These are phyloP conservation scores for Bacidia rubella DNA, from an alignment of 495 filamentous ascomycete genomes.

Conservation along the genomic window DNA sequence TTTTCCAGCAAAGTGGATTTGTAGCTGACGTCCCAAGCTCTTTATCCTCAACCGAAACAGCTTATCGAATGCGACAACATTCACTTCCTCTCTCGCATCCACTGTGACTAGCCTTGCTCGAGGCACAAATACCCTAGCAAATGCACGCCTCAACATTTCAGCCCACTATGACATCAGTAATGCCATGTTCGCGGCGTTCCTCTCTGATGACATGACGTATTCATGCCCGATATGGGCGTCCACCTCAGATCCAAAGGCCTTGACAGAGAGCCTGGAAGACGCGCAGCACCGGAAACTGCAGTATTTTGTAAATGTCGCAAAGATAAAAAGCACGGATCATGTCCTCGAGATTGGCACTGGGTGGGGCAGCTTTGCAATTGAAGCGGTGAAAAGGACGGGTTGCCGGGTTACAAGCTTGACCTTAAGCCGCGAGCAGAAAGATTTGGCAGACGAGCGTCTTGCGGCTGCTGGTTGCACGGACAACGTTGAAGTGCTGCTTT, in stretches of 20 bases:
- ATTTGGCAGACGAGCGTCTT: slow-evolving; percentile 44
- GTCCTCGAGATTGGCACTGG: slow-evolving; percentile 58
- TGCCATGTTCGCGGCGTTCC: slow-evolving; percentile 57
- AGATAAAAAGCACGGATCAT: slow-evolving; percentile 47
- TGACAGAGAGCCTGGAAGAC: slow-evolving; percentile 41
- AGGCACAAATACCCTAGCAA: slow-evolving; percentile 48
- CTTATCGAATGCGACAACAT: slow-evolving; percentile 42
- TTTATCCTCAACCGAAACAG: slow-evolving; percentile 49
- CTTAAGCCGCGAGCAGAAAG: slow-evolving; percentile 47
- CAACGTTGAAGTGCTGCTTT: slow-evolving; percentile 41
- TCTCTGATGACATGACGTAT: slow-evolving; percentile 65
- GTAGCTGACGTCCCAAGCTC: slow-evolving; percentile 27
- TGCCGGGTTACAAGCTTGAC: slow-evolving; percentile 52
- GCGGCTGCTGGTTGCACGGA: slow-evolving; percentile 35
- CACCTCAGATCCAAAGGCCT: slow-evolving; percentile 19
- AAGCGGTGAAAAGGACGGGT: slow-evolving; percentile 42
- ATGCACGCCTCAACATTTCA: slow-evolving; percentile 48
- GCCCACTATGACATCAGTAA: slow-evolving; percentile 70
- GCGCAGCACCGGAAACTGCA: slow-evolving; percentile 53
- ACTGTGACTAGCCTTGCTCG: slow-evolving; percentile 38
- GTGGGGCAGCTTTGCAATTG: slow-evolving; percentile 55
- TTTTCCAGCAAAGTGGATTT: slow-evolving; percentile 2
- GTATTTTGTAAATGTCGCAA: slow-evolving; percentile 44
- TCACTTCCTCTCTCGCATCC: slow-evolving; percentile 42
- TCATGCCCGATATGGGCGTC: slow-evolving; percentile 56